Base-by-base conservation (phyloP, 805 yeast species). In the Ogataea chonburiensis region DNA sequence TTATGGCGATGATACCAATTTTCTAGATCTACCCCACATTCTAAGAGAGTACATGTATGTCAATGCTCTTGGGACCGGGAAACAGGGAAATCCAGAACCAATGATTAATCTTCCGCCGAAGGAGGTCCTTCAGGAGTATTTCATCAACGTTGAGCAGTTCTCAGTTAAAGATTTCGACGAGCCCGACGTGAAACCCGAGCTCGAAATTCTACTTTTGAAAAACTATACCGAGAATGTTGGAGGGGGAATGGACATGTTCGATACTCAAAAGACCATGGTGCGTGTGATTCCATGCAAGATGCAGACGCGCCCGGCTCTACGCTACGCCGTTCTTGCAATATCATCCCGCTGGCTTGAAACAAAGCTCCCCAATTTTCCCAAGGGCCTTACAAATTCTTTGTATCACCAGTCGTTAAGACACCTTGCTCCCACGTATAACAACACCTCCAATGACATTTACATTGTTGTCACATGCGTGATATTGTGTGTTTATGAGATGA, bases 401-500 rank as follows among this genome's bases (percentile, higher is more conserved):
- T 64, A 64, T 36, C 62, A 64, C 24, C 56, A 53, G 23, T 49
- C 68, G 0, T 42, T 67, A 28, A 58, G 52, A 34, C 53, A 54
- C 31, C 45, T 66, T 3, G 41, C 40, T 5, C 51, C 51, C 7
- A 30, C 42, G 8, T 45, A 43, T 31, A 46, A 45, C 16, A 41
- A 36, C 14, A 25, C 40, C 7, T 38, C 42, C 11, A 43, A 41
- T 14, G 43, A 37, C 11, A 26, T 56, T 18, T 50, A 53, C 13
- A 54, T 59, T 4, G 50, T 66, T 4, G 45, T 64, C 9, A 52
- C 71, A 0, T 67, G 73, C 52, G 64, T 67, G 3, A 46, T 67
- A 5, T 50, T 69, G 4, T 65, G 71, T 52, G 69, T 65, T 4
- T 55, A 67, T 28, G 72, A 67, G 37, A 64, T 67, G 68, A 64